Base-by-base conservation (phyloP, 2,329 filamentous ascomycete genomes). In the Fusarium proliferatum region DNA sequence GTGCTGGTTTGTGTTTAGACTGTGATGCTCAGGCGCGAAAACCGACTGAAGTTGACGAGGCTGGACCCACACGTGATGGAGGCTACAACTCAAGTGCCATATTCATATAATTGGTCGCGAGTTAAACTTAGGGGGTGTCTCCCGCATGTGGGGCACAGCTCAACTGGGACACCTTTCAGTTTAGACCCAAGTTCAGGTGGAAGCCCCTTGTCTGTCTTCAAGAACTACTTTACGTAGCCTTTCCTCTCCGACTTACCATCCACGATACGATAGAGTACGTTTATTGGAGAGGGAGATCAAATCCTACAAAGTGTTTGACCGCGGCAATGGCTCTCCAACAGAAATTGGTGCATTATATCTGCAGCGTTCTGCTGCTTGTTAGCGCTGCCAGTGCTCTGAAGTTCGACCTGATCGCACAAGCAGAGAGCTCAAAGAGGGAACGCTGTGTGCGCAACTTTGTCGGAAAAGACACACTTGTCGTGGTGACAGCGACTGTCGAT, bases 391-490 rank as follows among this genome's bases (percentile, higher is more conserved):
- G 87, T 76, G 95, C 95, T 67, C 91, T 99, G 79, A 98, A 97
- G 87, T 98, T 99, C 88, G 96, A 99, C 80, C 90, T 99, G 70
- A 85, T 90, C 78, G 94, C 95, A 49, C 88, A 91, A 74, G 84
- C 85, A 71, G 81, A 82, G 79, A 79, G 64, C 75, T 86, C 89
- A 82, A 90, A 92, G 78, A 90, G 92, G 80, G 93, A 96, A 85
- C 90, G 96, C 86, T 99, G 96, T 86, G 93, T 99, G 83, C 91
- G 96, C 82, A 99, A 99, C 86, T 99, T 98, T 83, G 95, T 98
- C 75, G 89, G 90, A 70, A 93, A 91, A 84, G 95, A 98, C 81
- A 97, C 96, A 74, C 87, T 99, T 75, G 96, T 99, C 46, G 96
- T 98, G 39, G 96, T 99, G 60, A 98, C 96, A 64, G 94, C 95